Evolutionary conservation across 2,329 filamentous ascomycete genomes (phyloP), one percentile per base, ranked within the genome.

Genomic region (Monosporascus ibericus): DNA sequence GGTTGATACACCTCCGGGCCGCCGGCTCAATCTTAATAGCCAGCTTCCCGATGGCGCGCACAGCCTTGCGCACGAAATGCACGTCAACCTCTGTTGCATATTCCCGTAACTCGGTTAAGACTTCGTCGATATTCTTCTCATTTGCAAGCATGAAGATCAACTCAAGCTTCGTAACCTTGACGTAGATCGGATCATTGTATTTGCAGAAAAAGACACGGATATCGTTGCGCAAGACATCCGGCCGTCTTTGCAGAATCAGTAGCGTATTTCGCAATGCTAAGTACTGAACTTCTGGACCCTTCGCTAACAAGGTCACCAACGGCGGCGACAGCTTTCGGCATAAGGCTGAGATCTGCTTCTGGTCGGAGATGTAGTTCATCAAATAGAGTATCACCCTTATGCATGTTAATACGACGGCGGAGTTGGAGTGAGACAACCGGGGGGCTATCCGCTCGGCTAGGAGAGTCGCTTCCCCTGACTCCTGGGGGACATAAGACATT

Each of bases 141-240:
- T 84, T 96, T 7, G 94, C 94, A 55, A 99, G 81, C 94, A 97
- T 99, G 72, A 99, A 99, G 60, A 99, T 97, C 62, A 99, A 81
- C 72, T 99, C 94, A 48, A 99, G 80, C 72, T 99, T 99, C 17
- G 94, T 99, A 49, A 99, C 94, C 72, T 99, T 99, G 73, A 99
- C 94, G 69, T 97, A 99, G 58, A 99, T 99, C 0, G 94, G 94
- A 66, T 99, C 94, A 69, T 99, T 99, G 73, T 99, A 99, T 78
- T 99, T 99, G 84, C 94, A 99, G 73, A 99, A 99, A 74, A 99
- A 99, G 34, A 99, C 94, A 47, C 94, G 85, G 57, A 99, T 97
- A 70, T 99, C 94, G 70, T 96, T 97, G 58, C 91, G 84, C 50
- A 99, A 73, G 8, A 99, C 92, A 65, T 97, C 94, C 0, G 94